Evolutionary conservation across 352 stramenopile species (phyloP), one percentile per base, ranked within the genome.

Genomic region (Globisporangium iwayamae): DNA sequence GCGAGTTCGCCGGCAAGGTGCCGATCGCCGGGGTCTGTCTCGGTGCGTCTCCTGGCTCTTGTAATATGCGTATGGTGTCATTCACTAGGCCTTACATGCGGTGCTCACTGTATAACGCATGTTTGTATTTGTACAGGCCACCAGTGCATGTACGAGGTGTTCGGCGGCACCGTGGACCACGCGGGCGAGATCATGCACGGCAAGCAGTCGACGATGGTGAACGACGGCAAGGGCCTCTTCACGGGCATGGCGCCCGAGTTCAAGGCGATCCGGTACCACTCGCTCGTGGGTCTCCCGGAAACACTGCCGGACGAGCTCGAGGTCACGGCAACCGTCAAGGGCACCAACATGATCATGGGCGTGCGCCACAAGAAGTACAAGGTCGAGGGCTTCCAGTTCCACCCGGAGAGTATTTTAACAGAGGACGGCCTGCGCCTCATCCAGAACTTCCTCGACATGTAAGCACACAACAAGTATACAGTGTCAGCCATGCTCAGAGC

Each of bases 371-470:
- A 90, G 64, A 78, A 85, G 77, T 83, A 81, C 72, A 89, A 91
- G 65, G 75, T 96, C 50, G 86, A 96, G 66, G 88, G 86, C 60
- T 90, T 93, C 65, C 88, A 96, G 70, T 96, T 96, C 71, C 88
- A 96, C 73, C 88, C 88, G 0, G 88, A 96, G 62, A 94, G 85
- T 62, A 95, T 96, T 60, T 73, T 93, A 53, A 96, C 88, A 4
- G 75, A 93, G 45, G 79, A 88, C 65, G 88, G 88, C 30, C 81
- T 91, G 66, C 79, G 76, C 39, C 84, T 96, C 62, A 93, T 95
- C 63, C 80, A 90, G 66, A 95, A 94, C 69, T 96, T 96, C 65
- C 71, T 96, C 55, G 79, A 90, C 65, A 93, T 96, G 87, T 93
- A 75, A 81, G 64, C 13, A 54, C 25, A 39, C 18, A 55, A 56